Evolutionary conservation across 139 green algal species (phyloP), one percentile per base, ranked within the genome.

Genomic region (Klebsormidium nitens): DNA sequence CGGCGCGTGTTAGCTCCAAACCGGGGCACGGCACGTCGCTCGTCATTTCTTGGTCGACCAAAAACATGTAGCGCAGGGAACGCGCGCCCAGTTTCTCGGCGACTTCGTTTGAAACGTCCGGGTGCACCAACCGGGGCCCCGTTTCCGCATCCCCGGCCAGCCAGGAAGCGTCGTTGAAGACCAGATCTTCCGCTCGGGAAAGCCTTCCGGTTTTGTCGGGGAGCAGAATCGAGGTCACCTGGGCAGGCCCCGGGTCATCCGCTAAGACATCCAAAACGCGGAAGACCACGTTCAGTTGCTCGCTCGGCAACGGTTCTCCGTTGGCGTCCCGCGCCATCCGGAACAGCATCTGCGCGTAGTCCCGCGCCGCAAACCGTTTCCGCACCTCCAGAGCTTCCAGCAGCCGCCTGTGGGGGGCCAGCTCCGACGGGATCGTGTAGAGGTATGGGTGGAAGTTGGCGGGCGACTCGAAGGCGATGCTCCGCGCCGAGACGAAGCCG

Each of bases 131-230:
- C 23, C 73, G 60, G 60, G 78, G 36, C n/a, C 60, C 71, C 2
- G 46, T 42, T 2, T 59, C 39, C 11, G 8, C 60, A 8, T 44
- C 55, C 28, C 29, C 66, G 5, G 65, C 72, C 31, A 91, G 66
- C 87, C 83, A 88, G 0, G 58, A 39, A 6, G 87, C 87, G 59
- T 93, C 87, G 56, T 93, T 89, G 64, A 87, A 87, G 26, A 82
- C 63, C 23, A 82, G 64, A 23, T 80, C 75, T n/a, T 29, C 26
- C 11, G 62, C 75, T 0, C 79, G 66, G 1, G 63, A 69, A 72
- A 91, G 78, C 4, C 82, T 50, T 14, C 77, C 59, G 0, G 48
- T 38, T 3, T 39, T 59, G 57, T 87, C 82, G n/a, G 84, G 82
- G 55, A 88, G 42, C 34, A 77, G n/a, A 1, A 66, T 58, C 28